Evolutionary conservation across 2,329 filamentous ascomycete species (phyloP).

Genomic region (Fusarium cyanostomum): DNA sequence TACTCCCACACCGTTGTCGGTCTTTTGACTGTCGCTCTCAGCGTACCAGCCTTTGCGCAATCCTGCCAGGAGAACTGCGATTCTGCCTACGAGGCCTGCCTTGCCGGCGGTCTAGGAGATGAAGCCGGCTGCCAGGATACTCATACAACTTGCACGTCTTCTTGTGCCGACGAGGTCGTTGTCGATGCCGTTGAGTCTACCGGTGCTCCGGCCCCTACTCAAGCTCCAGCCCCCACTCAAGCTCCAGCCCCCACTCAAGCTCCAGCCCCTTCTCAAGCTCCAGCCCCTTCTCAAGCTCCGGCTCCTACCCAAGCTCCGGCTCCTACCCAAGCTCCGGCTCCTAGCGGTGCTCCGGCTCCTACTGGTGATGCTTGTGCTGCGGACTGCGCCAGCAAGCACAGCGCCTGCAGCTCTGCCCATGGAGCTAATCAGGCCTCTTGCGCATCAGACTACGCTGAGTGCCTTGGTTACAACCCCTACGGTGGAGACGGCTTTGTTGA

Average conservation of each 20-base stretch:
- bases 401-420: background rate
- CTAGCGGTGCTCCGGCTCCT: no score
- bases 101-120: no score
- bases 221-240: background rate
- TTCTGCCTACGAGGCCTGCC: no score
- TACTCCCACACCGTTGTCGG: constrained; percentile 28
- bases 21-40: constrained; percentile 34
- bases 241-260: background rate
- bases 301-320: background rate
- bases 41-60: constrained; percentile 17
- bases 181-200: background rate
- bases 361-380: background rate
- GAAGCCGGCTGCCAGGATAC: no score
- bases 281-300: background rate
- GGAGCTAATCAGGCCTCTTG: constrained; percentile 8
- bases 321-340: no score
- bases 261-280: background rate
- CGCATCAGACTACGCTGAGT: constrained; percentile 1
- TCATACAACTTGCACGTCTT: no score
- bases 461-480: constrained; percentile 16
- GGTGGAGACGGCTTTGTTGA: background rate
- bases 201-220: background rate
- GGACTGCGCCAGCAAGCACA: constrained; percentile 6
- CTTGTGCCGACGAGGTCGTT: no score
- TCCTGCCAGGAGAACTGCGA: background rate